These are phyloP conservation scores for Trichoderma asperellum DNA, from an alignment of 2,329 filamentous ascomycete species.

Conservation along the genomic window DNA sequence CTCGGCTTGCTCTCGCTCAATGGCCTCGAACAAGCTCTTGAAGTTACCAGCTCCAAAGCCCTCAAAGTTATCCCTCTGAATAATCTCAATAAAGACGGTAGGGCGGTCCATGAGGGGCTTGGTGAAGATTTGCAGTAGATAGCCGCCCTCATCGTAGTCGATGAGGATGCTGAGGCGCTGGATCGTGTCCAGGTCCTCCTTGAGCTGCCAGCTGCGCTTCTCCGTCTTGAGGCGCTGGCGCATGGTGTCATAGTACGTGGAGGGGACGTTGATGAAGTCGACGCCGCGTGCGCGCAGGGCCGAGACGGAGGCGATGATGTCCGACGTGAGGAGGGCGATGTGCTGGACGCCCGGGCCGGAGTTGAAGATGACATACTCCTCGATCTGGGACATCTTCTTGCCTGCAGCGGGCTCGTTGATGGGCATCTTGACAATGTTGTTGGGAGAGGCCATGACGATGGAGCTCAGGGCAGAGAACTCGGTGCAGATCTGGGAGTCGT, in stretches of 20 bases:
- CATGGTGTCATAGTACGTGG: slow-evolving; percentile 85
- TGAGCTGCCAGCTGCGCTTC: slow-evolving; percentile 63
- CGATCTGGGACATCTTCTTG: slow-evolving; percentile 91
- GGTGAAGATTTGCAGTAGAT: slow-evolving; percentile 76
- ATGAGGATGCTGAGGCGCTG: slow-evolving; percentile 84
- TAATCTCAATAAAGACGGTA: slow-evolving; percentile 95
- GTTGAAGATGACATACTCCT: slow-evolving; percentile 92
- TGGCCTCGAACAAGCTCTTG: slow-evolving; percentile 92
- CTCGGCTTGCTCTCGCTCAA: slow-evolving; percentile 87
- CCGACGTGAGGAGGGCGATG: slow-evolving; percentile 79
- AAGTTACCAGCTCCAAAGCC: slow-evolving; percentile 96
- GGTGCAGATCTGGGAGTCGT: slow-evolving; percentile 90
- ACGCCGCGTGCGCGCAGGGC: slow-evolving; percentile 84
- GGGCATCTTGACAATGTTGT: slow-evolving; percentile 93
- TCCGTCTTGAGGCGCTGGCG: slow-evolving; percentile 70
- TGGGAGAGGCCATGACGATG: slow-evolving; percentile 86
- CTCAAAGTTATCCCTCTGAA: slow-evolving; percentile 86
- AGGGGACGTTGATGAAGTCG: slow-evolving; percentile 88
- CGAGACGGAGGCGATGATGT: slow-evolving; percentile 78
- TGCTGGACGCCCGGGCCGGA: slow-evolving; percentile 89
- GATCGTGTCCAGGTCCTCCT: slow-evolving; percentile 79
- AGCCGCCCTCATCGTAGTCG: slow-evolving; percentile 92
- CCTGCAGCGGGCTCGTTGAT: slow-evolving; percentile 94
- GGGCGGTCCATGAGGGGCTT: slow-evolving; percentile 93
- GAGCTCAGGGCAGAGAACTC: slow-evolving; percentile 88